Evolutionary conservation across 2,329 filamentous ascomycete species (phyloP), one percentile per base, ranked within the genome.

Genomic region (Claviceps maximensis): DNA sequence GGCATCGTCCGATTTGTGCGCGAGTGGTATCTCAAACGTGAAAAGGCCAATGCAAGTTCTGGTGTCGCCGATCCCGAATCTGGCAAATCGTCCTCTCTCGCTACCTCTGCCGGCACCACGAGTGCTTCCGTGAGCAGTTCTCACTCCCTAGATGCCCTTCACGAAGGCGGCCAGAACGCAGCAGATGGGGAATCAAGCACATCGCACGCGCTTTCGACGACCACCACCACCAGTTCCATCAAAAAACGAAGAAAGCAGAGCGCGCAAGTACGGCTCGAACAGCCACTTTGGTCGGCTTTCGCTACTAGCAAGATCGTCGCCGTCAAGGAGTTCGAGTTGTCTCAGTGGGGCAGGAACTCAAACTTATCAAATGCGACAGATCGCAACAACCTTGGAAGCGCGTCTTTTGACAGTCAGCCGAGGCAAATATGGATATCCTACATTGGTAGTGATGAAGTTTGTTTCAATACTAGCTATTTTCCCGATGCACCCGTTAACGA

Each of bases 291-390:
- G 90, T 89, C 90, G 58, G 90, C 90, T 48, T 79, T 96, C 61
- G 90, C 90, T 50, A 95, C 89, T 71, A 95, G 90, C 64, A 96
- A 96, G 76, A 90, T 96, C 66, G 91, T 93, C 61, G 89, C 95
- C 71, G 84, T 94, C 64, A 93, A 95, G 72, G 90, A 89, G 69
- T 87, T 88, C 61, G 86, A 89, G 70, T 80, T 94, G 65, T 91
- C 87, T 59, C 83, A 87, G 65, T 82, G 84, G 54, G 79, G 84
- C 55, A 80, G 80, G 53, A 86, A 89, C 69, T 84, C 83, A 50
- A 81, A 79, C 33, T 84, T 84, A 62, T 83, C 86, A 59, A 84
- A 87, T 64, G 82, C 83, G 61, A 87, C 83, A 63, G 84, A 88
- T 63, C 82, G 85, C 64, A 83, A 88, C 69, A 85, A 87, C 68